Conservation (phyloP, 176 grass and related monocot species). For the Stipa capillata region DNA sequence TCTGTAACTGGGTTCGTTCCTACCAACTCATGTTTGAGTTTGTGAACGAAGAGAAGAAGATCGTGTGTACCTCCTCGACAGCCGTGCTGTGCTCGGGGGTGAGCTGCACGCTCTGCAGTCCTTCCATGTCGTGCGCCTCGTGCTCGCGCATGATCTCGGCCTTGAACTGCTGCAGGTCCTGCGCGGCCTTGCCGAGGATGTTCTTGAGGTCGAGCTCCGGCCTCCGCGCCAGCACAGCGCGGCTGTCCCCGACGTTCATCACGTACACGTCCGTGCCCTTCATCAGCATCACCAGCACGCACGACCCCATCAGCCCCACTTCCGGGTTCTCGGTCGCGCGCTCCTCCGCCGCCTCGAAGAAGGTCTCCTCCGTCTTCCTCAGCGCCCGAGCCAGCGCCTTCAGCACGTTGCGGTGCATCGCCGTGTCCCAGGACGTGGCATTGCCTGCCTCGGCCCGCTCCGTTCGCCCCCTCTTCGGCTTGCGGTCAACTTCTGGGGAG, state of each 20-base stretch:
- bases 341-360: slow-evolving; percentile 57
- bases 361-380: slow-evolving; percentile 66
- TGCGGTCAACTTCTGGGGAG: neutral
- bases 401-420: slow-evolving; percentile 35
- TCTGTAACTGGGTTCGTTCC: too few relatives aligned
- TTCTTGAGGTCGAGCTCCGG: slow-evolving; percentile 41
- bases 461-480: neutral
- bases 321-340: slow-evolving; percentile 47
- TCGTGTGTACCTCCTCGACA: slow-evolving; percentile 30
- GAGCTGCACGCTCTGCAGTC: slow-evolving; percentile 59
- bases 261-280: slow-evolving; percentile 66
- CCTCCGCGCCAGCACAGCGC: slow-evolving; percentile 57
- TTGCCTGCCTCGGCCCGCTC: neutral
- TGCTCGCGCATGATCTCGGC: slow-evolving; percentile 54
- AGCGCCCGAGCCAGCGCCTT: slow-evolving; percentile 53
- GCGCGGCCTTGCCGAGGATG: slow-evolving; percentile 36
- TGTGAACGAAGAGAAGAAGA: too few relatives aligned
- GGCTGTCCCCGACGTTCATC: slow-evolving; percentile 93
- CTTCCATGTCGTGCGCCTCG: slow-evolving; percentile 38
- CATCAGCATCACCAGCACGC: slow-evolving; percentile 92
- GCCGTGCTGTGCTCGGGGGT: slow-evolving; percentile 63
- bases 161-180: slow-evolving; percentile 38
- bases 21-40: too few relatives aligned
- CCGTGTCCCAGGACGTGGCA: neutral
- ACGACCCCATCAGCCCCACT: slow-evolving; percentile 78